Percentiles rank a stretch among this genome's conserved stretches.
Conservation (phyloP, 306 rosid species). For the Erythrophleum fordii region DNA sequence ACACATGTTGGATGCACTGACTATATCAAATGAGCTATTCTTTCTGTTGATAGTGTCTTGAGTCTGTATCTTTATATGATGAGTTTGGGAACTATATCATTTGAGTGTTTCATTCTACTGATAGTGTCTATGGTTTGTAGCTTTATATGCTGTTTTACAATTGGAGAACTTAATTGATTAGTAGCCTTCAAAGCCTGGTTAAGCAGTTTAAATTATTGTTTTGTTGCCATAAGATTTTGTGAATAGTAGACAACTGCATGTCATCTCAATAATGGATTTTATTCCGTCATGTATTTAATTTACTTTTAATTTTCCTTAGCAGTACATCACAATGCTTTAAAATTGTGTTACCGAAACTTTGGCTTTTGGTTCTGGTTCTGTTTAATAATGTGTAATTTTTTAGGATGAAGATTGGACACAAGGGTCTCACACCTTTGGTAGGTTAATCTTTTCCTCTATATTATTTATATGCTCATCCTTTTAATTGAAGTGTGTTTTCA, state of each 20-base stretch:
- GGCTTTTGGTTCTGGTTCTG: conserved; percentile 37
- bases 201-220: neutral
- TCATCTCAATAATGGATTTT: conserved; percentile 5
- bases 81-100: neutral
- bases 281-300: conserved; percentile 5
- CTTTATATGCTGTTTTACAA: neutral
- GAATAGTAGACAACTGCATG: neutral
- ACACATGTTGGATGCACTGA: neutral
- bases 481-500: conserved; percentile 5
- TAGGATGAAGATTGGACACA: conserved; percentile 61
- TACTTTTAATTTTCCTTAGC: conserved; percentile 7
- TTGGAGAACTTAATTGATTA: neutral
- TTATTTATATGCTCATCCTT: conserved; percentile 11
- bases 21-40: neutral
- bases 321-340: conserved; percentile 7
- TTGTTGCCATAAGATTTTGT: neutral
- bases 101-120: neutral
- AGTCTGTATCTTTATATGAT: neutral
- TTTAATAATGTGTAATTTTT: conserved; percentile 41
- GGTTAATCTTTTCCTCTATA: conserved; percentile 36
- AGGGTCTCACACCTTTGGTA: conserved; percentile 57
- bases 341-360: conserved; percentile 34
- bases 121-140: neutral
- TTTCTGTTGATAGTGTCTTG: neutral
- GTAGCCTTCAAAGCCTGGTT: neutral